phyloP scores from a whole-genome alignment of 1,139 yeast species.

The Taiozyma onychis region DNA sequence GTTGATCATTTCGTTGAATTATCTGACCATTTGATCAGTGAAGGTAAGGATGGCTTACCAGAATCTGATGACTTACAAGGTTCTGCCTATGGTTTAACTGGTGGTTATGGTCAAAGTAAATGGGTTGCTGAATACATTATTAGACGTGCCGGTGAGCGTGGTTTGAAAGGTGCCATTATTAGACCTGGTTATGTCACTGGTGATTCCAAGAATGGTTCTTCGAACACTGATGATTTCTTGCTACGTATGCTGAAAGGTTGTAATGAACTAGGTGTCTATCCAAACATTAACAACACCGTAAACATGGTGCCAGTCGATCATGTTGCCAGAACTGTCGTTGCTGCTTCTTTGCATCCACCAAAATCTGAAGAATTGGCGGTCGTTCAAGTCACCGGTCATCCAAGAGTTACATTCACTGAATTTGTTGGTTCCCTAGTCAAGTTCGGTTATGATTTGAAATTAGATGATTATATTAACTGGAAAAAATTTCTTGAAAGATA shows the following conservation, averaged over 20 bases:
- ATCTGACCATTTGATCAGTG: constrained; percentile 61
- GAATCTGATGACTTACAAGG: constrained; percentile 83
- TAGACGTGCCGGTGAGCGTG: constrained; percentile 81
- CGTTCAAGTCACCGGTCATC: constrained; percentile 97
- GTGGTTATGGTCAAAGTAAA: constrained; percentile 95
- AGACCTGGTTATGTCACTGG: constrained; percentile 98
- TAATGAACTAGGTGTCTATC: constrained; percentile 78
- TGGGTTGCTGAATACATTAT: constrained; percentile 95
- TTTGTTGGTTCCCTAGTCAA: constrained; percentile 58
- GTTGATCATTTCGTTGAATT: constrained; percentile 72
- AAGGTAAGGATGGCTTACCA: constrained; percentile 67
- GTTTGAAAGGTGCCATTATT: constrained; percentile 81
- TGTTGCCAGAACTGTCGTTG: constrained; percentile 86
- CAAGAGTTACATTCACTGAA: constrained; percentile 75
- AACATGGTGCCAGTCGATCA: constrained; percentile 99
- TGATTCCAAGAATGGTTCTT: constrained; percentile 72
- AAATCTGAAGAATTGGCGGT: constrained; percentile 48
- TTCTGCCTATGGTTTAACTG: constrained; percentile 73
- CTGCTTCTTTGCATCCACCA: constrained; percentile 79
- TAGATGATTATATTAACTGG: constrained; percentile 75
- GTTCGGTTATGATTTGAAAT: constrained; percentile 67
- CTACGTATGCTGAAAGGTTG: constrained; percentile 93
- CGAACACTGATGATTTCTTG: constrained; percentile 94
- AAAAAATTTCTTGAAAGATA: constrained; percentile 65
- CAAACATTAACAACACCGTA: constrained; percentile 80